Percentiles rank a stretch among this genome's conserved stretches.
Evolutionary conservation across 257 asterid genomes (phyloP).

Genomic region (Vinca minor): DNA sequence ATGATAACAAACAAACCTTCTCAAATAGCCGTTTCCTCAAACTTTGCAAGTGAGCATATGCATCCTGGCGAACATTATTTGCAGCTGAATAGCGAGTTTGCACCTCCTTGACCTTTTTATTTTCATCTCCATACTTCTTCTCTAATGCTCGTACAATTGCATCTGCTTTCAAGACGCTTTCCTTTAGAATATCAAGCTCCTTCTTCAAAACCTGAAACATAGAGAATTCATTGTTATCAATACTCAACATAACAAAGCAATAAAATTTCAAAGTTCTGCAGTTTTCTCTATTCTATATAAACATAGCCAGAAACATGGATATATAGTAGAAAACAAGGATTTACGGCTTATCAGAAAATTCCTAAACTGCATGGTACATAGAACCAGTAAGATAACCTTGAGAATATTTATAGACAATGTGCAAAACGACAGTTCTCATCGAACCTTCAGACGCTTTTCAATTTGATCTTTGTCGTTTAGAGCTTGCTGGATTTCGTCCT

Average conservation of each 20-base stretch:
- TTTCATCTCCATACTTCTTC: conserved; percentile 56
- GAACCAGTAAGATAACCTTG: not conserved
- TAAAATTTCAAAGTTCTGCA: not conserved
- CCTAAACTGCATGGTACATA: not conserved
- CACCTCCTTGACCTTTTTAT: conserved; percentile 55
- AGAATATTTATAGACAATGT: not conserved
- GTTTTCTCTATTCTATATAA: not conserved
- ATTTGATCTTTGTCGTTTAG: conserved; percentile 62
- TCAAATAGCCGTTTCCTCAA: conserved; percentile 49
- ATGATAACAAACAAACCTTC: too few relatives aligned
- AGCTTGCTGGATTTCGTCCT: conserved; percentile 81
- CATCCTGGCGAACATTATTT: conserved; percentile 74
- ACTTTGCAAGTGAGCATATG: conserved; percentile 53
- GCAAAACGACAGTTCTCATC: not conserved
- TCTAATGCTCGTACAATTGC: conserved; percentile 48
- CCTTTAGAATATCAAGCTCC: conserved; percentile 70
- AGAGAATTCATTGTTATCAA: conserved; percentile 3
- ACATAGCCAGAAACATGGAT: not conserved
- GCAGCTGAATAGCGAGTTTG: conserved; percentile 65
- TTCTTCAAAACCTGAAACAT: conserved; percentile 52
- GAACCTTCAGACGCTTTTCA: conserved; percentile 79
- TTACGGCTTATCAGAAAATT: not conserved
- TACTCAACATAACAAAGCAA: not conserved
- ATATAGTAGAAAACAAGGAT: not conserved
- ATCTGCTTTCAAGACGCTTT: conserved; percentile 49